Base-by-base conservation (phyloP, 495 filamentous ascomycete species). In the Glutinoglossum americanum region DNA sequence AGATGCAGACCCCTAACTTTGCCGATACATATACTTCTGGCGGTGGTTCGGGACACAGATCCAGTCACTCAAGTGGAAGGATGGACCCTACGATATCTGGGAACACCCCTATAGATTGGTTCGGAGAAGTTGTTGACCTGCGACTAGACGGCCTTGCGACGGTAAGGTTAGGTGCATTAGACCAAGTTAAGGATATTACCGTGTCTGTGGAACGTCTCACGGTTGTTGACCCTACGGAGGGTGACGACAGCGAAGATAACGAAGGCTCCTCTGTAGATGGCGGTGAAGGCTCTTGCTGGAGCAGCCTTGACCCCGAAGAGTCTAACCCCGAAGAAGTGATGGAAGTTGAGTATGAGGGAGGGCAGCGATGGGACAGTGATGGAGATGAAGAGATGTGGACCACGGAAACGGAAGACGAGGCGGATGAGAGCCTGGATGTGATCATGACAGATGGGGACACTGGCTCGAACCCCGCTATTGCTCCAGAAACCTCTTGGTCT, bases 41-140 rank as follows among this genome's bases (percentile, higher is more conserved):
- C 3, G n/a, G 41, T 10, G 19, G 3, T 13, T 21, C 17, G 21
- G 41, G 13, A 9, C 41, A 21, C 41, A 17, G 13, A 1, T 13
- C 15, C 15, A 11, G 15, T 11, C 37, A 11, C 13, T 15, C 15
- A 17, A 15, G 37, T 7, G 17, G 3, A 10, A 4, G 17, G 17
- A 30, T 10, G 15, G 23, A 53, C 2, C 21, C 6, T 53, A 1
- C 28, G 6, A 19, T 3, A 6, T 15, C 17, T 41, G 6, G 21
- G 5, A 13, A 56, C 6, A 21, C 6, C 6, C 63, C 62, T 0
- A 53, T 67, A 17, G 68, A 75, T 32, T 80, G 76, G 70, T 62
- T 81, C 59, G 80, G 80, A 3, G 76, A 80, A 60, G 67, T 83
- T 25, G 66, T 80, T 13, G 71, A 76, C 51, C 66, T 77, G 8